Evolutionary conservation across 2,329 filamentous ascomycete species (phyloP).

Genomic region (Cladosporium sp.): DNA sequence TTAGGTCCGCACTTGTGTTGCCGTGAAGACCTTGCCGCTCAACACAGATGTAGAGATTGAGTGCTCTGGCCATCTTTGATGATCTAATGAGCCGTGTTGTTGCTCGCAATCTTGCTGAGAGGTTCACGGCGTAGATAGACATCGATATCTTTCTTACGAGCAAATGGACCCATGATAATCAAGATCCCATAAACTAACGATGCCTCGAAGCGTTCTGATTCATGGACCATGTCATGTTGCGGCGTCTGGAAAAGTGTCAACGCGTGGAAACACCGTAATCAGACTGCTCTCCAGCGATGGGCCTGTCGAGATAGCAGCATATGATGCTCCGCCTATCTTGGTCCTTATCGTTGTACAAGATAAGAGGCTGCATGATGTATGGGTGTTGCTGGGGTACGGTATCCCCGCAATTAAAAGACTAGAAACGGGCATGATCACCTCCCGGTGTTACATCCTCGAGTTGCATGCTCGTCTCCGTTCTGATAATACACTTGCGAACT

Average conservation of each 20-base stretch:
- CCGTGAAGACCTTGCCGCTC: conserved; percentile 52
- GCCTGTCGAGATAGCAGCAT: background rate
- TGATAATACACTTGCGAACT: background rate
- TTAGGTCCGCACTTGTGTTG: conserved; percentile 43
- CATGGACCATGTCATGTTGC: background rate
- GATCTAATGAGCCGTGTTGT: background rate
- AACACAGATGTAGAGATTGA: conserved; percentile 58
- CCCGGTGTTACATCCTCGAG: conserved; percentile 1
- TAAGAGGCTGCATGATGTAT: background rate
- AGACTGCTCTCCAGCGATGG: background rate
- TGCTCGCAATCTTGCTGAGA: background rate
- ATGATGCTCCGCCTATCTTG: background rate
- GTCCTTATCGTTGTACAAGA: background rate
- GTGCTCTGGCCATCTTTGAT: conserved; percentile 32
- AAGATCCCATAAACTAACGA: background rate
- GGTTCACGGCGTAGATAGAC: background rate
- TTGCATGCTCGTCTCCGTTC: background rate
- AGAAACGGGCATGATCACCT: background rate
- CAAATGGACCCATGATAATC: background rate
- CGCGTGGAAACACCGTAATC: background rate
- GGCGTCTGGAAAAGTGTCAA: background rate
- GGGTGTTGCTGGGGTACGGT: background rate
- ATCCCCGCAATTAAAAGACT: background rate
- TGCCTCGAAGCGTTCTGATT: background rate
- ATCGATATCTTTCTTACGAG: background rate